Percentiles rank a stretch among this genome's conserved stretches.
These are phyloP conservation scores for Stephanodiscus triporus DNA, from an alignment of 108 stramenopile species.

Conservation along the genomic window DNA sequence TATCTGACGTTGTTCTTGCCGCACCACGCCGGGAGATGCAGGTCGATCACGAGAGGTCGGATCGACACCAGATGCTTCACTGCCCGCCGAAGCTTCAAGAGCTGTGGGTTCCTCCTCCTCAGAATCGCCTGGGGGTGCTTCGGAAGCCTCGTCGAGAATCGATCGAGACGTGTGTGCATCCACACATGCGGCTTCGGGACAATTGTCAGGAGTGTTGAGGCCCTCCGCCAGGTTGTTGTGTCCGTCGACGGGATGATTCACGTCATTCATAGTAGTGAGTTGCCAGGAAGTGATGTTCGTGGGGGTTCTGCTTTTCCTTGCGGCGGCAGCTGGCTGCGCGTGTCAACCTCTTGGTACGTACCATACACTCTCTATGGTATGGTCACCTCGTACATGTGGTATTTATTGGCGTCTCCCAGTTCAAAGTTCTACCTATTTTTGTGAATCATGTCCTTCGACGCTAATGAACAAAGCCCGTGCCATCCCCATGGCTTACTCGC, in stretches of 20 bases:
- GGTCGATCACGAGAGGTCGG: too few relatives aligned
- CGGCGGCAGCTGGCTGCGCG: background rate
- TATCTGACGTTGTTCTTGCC: background rate
- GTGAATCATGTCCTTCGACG: background rate
- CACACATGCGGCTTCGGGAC: background rate
- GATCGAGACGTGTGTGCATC: background rate
- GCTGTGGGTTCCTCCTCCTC: background rate
- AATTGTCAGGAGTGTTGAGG: background rate
- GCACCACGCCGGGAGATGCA: background rate
- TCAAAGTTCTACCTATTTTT: too few relatives aligned
- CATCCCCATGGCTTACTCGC: background rate
- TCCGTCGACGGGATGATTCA: background rate
- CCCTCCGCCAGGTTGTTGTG: background rate
- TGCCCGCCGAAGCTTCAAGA: background rate
- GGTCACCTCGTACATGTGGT: too few relatives aligned
- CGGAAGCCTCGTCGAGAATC: background rate
- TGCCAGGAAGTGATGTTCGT: too few relatives aligned
- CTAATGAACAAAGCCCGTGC: background rate
- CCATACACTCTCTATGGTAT: too few relatives aligned
- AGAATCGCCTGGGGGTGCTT: background rate
- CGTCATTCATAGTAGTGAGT: conserved; percentile 2
- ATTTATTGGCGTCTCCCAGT: too few relatives aligned
- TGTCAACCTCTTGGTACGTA: too few relatives aligned
- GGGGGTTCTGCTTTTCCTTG: background rate
- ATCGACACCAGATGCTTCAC: too few relatives aligned